These are phyloP conservation scores for Aspergillus oerlinghausenensis DNA, from an alignment of 2,329 filamentous ascomycete genomes.

Conservation along the genomic window DNA sequence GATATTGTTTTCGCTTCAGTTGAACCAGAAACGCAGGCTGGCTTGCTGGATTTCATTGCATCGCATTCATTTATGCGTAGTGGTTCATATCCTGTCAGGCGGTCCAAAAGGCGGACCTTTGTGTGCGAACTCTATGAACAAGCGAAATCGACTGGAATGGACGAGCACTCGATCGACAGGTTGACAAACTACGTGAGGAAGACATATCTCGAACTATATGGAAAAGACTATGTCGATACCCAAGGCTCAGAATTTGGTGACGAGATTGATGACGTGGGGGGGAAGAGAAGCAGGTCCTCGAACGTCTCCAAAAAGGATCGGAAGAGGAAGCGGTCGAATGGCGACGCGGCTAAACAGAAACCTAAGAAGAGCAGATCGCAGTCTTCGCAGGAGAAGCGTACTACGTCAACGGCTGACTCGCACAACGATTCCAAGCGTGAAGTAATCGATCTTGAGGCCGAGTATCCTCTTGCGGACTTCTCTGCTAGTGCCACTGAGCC, in stretches of 20 bases:
- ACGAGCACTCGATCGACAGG: slow-evolving; percentile 4
- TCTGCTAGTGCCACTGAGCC: neutral
- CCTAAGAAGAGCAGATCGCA: slow-evolving; percentile 1
- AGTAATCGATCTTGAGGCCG: neutral
- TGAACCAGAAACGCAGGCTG: slow-evolving; percentile 1
- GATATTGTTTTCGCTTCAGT: slow-evolving; percentile 13
- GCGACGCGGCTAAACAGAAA: neutral
- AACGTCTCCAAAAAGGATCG: neutral
- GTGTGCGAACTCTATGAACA: slow-evolving; percentile 12
- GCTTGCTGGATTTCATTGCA: slow-evolving; percentile 14
- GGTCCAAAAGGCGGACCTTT: slow-evolving; percentile 17
- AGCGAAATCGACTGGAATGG: slow-evolving; percentile 14
- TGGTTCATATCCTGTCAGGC: slow-evolving; percentile 11
- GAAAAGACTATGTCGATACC: neutral
- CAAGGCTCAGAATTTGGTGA: slow-evolving; percentile 11
- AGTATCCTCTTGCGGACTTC: neutral
- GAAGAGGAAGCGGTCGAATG: slow-evolving; percentile 7
- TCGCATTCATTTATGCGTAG: slow-evolving; percentile 16
- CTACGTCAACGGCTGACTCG: neutral
- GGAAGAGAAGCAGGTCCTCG: slow-evolving; percentile 1
- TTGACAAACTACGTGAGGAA: slow-evolving; percentile 20
- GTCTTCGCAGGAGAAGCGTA: neutral
- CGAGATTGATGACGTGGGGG: slow-evolving; percentile 11
- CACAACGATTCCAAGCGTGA: neutral
- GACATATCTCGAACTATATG: slow-evolving; percentile 17